phyloP scores from a whole-genome alignment of 2,329 filamentous ascomycete genomes.

The Botryotinia calthae region DNA sequence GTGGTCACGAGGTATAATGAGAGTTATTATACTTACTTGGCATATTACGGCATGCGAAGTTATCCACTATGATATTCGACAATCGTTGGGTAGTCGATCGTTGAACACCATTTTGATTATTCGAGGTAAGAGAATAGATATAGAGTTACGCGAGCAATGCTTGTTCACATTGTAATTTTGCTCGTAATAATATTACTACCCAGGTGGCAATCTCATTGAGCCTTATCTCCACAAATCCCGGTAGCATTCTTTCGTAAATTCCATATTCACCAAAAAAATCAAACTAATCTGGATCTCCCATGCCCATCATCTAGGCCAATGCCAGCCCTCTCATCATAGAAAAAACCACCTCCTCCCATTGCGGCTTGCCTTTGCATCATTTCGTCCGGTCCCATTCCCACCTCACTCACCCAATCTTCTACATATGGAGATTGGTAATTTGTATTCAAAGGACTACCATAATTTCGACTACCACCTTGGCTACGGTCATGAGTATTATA shows the following conservation, averaged over 20 bases:
- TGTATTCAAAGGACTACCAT: not conserved
- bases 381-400: not conserved
- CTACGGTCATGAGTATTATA: not conserved
- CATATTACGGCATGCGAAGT: not conserved
- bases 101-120: not conserved
- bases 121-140: not conserved
- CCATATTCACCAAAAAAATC: not conserved
- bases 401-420: conserved; percentile 18
- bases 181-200: not conserved
- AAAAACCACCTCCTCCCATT: not conserved
- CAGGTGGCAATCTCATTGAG: not conserved
- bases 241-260: not conserved
- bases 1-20: not conserved
- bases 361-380: conserved; percentile 12
- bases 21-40: not conserved
- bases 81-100: not conserved
- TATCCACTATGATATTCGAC: not conserved
- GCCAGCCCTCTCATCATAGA: not conserved
- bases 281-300: conserved; percentile 1
- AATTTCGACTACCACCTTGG: not conserved
- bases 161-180: not conserved
- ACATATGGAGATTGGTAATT: conserved; percentile 19
- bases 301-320: not conserved
- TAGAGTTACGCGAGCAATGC: not conserved
- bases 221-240: no score